phyloP scores from a whole-genome alignment of 2,329 filamentous ascomycete species.

The Cordyceps militaris region DNA sequence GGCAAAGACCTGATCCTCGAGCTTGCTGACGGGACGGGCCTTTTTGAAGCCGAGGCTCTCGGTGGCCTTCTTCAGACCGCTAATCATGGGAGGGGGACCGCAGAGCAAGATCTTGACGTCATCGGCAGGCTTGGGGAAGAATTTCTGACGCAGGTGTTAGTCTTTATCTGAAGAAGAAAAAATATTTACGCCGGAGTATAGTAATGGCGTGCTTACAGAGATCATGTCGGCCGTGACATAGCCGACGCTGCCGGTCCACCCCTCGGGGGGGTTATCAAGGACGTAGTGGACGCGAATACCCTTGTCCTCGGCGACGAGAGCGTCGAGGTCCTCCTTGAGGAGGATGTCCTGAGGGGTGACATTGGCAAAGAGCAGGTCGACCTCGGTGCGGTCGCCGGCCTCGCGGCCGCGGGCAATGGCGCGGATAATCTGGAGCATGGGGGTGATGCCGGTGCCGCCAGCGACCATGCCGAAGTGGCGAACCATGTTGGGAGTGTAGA shows the following conservation, averaged over 20 bases:
- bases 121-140: conserved; percentile 70
- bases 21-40: conserved; percentile 90
- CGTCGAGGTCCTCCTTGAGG: conserved; percentile 84
- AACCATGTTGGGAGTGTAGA: conserved; percentile 95
- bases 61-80: conserved; percentile 92
- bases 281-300: conserved; percentile 90
- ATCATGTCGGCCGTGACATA: conserved; percentile 97
- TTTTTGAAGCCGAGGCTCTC: conserved; percentile 87
- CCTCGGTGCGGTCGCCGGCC: conserved; percentile 75
- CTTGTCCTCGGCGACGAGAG: conserved; percentile 67
- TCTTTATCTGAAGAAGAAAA: background rate
- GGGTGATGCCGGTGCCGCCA: conserved; percentile 94
- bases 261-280: conserved; percentile 87
- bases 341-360: conserved; percentile 90
- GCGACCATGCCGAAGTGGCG: conserved; percentile 97
- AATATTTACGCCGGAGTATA: background rate
- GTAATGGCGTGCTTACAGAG: conserved; percentile 47
- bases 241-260: conserved; percentile 86
- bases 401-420: conserved; percentile 78
- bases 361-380: conserved; percentile 96
- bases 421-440: conserved; percentile 94
- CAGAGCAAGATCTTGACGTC: conserved; percentile 94
- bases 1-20: conserved; percentile 95
- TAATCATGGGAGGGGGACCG: conserved; percentile 93
- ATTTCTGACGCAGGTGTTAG: conserved; percentile 47